These are phyloP conservation scores for Eucalyptus caleyi DNA, from an alignment of 345 rosid genomes.

Conservation along the genomic window DNA sequence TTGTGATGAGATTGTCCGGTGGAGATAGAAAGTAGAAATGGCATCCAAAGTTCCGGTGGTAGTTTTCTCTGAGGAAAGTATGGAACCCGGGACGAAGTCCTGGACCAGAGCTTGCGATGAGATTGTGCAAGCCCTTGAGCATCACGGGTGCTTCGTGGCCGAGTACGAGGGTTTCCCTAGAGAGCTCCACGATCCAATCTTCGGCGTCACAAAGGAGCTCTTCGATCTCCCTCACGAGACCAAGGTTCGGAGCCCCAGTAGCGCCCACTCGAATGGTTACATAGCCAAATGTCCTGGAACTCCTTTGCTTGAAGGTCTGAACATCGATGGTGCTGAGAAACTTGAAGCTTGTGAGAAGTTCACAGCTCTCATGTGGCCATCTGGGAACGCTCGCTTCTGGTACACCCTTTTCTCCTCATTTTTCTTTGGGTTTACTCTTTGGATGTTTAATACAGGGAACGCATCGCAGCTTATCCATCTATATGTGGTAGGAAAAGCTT, in stretches of 20 bases:
- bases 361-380: conserved; percentile 32
- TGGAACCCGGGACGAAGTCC: not conserved
- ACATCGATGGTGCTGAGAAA: conserved; percentile 10
- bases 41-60: not conserved
- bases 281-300: conserved; percentile 10
- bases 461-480: not conserved
- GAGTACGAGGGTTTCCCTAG: not conserved
- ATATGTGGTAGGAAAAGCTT: too few relatives aligned
- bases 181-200: not conserved
- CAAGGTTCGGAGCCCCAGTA: conserved; percentile 17
- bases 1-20: not conserved
- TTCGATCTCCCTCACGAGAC: conserved; percentile 12
- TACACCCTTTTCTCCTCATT: not conserved
- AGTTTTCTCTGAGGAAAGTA: not conserved
- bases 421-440: not conserved
- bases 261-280: conserved; percentile 21
- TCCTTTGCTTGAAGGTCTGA: conserved; percentile 33
- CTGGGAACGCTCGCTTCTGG: conserved; percentile 27
- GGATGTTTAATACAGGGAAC: not conserved
- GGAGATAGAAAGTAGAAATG: not conserved
- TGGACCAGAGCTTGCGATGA: conserved; percentile 3
- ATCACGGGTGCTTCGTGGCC: conserved; percentile 10
- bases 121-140: conserved; percentile 4
- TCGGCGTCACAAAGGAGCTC: not conserved
- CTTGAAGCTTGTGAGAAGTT: conserved; percentile 9